Evolutionary conservation across 164 flowering plant species (phyloP).

Genomic region (Dillenia suffruticosa): DNA sequence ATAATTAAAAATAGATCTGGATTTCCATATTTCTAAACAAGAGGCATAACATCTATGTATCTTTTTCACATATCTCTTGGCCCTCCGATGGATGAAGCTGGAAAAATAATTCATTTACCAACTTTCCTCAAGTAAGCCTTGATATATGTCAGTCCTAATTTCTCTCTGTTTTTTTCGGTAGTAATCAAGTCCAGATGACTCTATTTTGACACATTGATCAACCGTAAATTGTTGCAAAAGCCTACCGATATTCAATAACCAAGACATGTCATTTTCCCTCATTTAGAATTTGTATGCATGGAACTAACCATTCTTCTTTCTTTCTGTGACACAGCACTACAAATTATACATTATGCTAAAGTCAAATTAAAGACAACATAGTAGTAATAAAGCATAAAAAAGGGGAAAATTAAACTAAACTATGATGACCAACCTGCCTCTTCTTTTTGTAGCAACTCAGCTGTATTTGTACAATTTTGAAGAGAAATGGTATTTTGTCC

Average conservation of each 20-base stretch:
- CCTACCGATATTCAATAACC: background rate
- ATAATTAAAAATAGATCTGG: conserved; percentile 15
- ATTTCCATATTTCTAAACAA: conserved; percentile 13
- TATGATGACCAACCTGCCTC: no score
- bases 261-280: background rate
- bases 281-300: conserved; percentile 1
- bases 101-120: conserved; percentile 5
- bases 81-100: conserved; percentile 13
- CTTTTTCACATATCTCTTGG: conserved; percentile 10
- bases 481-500: no score
- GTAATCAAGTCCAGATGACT: conserved; percentile 6
- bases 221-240: conserved; percentile 20
- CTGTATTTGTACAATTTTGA: no score
- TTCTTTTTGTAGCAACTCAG: no score
- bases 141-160: conserved; percentile 8
- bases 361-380: no score
- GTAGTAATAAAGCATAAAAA: no score
- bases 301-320: no score
- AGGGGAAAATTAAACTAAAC: no score
- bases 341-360: no score
- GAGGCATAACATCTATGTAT: conserved; percentile 17
- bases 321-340: no score
- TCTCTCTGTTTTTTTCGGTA: conserved; percentile 1
- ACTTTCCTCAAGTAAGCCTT: conserved; percentile 6
- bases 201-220: conserved; percentile 16